Base-by-base conservation (phyloP, 163 green algal genomes). In the Prototheca wickerhamii region DNA sequence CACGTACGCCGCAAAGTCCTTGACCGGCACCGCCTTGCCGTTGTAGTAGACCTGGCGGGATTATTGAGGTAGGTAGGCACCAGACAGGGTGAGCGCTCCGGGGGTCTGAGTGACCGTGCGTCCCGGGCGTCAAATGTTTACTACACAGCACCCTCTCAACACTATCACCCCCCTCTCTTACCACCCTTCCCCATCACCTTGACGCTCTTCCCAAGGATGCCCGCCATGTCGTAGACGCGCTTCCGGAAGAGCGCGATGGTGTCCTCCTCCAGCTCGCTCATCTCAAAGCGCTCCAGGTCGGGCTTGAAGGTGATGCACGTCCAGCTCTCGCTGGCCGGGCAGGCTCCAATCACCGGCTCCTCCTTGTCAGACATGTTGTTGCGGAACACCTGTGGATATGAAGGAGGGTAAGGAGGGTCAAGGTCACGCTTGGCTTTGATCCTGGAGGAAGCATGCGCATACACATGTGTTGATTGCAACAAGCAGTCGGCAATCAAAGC, bases 291-390 rank as follows among this genome's bases (percentile, higher is more conserved):
- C 28, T 73, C 71, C 25, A 99, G 82, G 72, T 99, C 94, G 18
- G 94, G 94, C 66, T 86, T 82, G 79, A 99, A 99, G 5, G 86
- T 93, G 65, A 99, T 86, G 72, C 82, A 86, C 0, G 94, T 99
- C 88, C 88, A 99, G 80, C 96, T 97, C 60, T 98, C 92, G n/a
- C 43, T 85, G 3, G 81, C 35, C 69, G 91, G 92, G 83, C 85
- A 95, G 53, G 80, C 72, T 0, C 61, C 90, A 64, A 98, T 94
- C 34, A 84, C 73, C 1, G 94, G 94, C 63, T 82, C 61, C 3
- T 58, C 76, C 71, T 95, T 97, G 3, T 69, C 63, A 40, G 69
- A 79, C 94, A 99, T 99, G 84, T 99, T 99, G 69, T 89, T 68
- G 23, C 17, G 76, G 80, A 99, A 99, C 3, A 86, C 75, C 75